phyloP scores from a whole-genome alignment of 1,284 basidiomycete genomes.

The Sanghuangporus weigelae region DNA sequence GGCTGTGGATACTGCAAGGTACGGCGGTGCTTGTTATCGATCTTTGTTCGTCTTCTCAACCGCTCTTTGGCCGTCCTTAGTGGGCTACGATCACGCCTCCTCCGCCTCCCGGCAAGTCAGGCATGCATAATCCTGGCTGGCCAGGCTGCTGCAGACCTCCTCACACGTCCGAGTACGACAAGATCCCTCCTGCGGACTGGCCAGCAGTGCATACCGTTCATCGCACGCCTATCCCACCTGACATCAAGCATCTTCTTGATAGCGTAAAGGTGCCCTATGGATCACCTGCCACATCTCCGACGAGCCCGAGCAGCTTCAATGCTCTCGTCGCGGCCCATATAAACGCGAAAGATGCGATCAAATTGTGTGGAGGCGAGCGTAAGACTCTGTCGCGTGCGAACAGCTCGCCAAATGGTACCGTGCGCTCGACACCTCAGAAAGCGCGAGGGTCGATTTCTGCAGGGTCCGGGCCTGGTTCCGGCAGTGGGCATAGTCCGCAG shows the following conservation, averaged over 20 bases:
- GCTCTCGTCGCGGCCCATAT: conserved; percentile 25
- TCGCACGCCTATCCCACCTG: conserved; percentile 59
- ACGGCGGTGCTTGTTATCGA: conserved; percentile 21
- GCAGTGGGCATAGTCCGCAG: conserved; percentile 11
- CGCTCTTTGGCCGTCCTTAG: conserved; percentile 34
- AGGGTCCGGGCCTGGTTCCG: neutral
- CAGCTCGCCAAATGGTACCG: conserved; percentile 8
- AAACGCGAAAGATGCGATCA: conserved; percentile 24
- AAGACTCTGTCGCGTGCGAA: conserved; percentile 9
- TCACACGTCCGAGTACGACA: conserved; percentile 45
- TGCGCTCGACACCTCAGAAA: conserved; percentile 4
- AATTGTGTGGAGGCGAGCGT: conserved; percentile 28
- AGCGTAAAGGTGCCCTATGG: conserved; percentile 33
- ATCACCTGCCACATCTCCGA: conserved; percentile 19
- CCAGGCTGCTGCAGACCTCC: conserved; percentile 79
- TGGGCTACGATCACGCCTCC: conserved; percentile 60
- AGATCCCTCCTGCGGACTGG: conserved; percentile 74
- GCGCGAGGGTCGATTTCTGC: neutral
- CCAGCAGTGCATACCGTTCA: conserved; percentile 67
- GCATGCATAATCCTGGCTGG: conserved; percentile 69
- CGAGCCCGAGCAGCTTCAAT: conserved; percentile 19
- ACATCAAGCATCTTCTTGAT: conserved; percentile 62
- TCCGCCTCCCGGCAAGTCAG: conserved; percentile 37
- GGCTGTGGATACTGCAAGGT: conserved; percentile 86
- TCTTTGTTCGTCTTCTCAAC: conserved; percentile 24